These are phyloP conservation scores for Bimuria novae-zelandiae DNA, from an alignment of 2,329 filamentous ascomycete genomes.

Conservation along the genomic window DNA sequence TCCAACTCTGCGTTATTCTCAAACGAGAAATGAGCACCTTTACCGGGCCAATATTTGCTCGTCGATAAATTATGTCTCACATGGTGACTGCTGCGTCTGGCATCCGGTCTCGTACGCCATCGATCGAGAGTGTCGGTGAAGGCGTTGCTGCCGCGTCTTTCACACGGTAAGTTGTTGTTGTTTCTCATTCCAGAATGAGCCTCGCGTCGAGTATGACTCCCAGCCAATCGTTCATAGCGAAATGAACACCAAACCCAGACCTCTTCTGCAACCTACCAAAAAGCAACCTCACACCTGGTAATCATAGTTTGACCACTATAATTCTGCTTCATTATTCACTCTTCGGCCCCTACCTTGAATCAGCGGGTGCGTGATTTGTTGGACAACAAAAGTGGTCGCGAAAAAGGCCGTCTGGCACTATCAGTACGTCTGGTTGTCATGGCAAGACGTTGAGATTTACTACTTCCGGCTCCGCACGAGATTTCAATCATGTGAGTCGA, in stretches of 20 bases:
- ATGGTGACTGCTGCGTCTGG: constrained; percentile 19
- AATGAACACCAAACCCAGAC: constrained; percentile 40
- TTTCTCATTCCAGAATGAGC: constrained; percentile 27
- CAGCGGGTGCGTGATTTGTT: constrained; percentile 16
- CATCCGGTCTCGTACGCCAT: constrained; percentile 20
- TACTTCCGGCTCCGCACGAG: constrained; percentile 43
- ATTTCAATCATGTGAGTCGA: constrained; percentile 46
- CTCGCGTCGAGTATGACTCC: constrained; percentile 34
- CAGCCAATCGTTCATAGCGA: constrained; percentile 36
- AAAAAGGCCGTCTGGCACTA: constrained; percentile 19
- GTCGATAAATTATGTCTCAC: constrained; percentile 37
- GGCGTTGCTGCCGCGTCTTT: constrained; percentile 23
- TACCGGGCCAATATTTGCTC: constrained; percentile 37
- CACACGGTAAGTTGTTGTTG: constrained; percentile 33
- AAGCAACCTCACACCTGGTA: constrained; percentile 28
- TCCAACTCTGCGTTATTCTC: constrained; percentile 35
- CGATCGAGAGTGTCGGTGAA: constrained; percentile 20
- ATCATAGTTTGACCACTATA: constrained; percentile 38
- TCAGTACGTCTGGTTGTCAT: constrained; percentile 18
- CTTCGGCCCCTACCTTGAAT: constrained; percentile 21
- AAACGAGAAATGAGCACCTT: constrained; percentile 31
- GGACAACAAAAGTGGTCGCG: constrained; percentile 25
- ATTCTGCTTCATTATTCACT: constrained; percentile 24
- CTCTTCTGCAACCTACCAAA: constrained; percentile 32
- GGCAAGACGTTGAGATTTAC: constrained; percentile 48